Percentiles rank a stretch among this genome's conserved stretches.
Evolutionary conservation across 139 green algal species (phyloP).

Genomic region (Trebouxia sp.): DNA sequence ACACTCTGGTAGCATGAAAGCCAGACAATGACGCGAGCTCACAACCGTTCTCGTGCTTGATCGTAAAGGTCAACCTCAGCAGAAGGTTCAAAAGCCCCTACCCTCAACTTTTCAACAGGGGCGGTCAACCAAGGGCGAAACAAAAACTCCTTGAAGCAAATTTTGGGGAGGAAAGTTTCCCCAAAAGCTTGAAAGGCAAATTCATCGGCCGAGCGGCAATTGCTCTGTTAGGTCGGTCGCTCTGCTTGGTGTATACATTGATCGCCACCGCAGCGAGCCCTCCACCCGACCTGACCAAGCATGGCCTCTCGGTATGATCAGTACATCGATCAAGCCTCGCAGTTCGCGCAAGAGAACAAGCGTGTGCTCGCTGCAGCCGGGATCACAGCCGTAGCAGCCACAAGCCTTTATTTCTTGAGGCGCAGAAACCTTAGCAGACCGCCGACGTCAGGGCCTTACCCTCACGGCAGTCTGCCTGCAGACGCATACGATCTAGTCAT

Average conservation of each 20-base stretch:
- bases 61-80: no score
- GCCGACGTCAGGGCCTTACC: conserved; percentile 57
- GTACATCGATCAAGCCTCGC: conserved; percentile 1
- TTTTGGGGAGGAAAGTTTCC: no score
- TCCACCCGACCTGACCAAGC: not conserved
- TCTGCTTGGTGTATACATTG: not conserved
- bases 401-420: not conserved
- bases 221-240: no score
- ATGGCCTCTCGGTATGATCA: conserved; percentile 7
- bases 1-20: no score
- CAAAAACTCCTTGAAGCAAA: no score
- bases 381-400: conserved; percentile 22
- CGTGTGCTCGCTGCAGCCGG: not conserved
- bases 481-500: conserved; percentile 83
- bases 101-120: no score
- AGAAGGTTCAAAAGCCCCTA: no score
- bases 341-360: not conserved
- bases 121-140: no score
- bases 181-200: no score
- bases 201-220: no score
- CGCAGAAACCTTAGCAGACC: conserved; percentile 19
- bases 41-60: no score
- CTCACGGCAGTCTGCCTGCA: conserved; percentile 60
- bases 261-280: not conserved
- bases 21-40: no score